phyloP scores from a whole-genome alignment of 805 yeast genomes.

The Ogataea henricii region DNA sequence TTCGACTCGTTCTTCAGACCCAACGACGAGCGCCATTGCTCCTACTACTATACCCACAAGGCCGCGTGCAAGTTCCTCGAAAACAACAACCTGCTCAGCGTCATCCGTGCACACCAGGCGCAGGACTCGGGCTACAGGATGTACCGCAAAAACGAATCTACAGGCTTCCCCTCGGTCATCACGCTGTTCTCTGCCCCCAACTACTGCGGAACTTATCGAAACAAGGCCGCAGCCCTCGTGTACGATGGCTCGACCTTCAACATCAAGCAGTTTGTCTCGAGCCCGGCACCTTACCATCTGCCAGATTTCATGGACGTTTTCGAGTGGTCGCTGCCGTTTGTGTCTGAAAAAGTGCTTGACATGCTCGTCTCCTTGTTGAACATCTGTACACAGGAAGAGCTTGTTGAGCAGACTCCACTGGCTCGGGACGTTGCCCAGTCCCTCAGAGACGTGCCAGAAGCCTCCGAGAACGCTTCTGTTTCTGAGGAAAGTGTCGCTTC shows the following conservation, averaged over 20 bases:
- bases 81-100: constrained; percentile 72
- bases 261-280: constrained; percentile 86
- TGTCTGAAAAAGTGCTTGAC: constrained; percentile 92
- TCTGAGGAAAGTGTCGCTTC: constrained; percentile 28
- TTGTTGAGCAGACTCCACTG: constrained; percentile 67
- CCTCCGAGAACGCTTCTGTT: constrained; percentile 20
- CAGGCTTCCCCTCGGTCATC: constrained; percentile 86
- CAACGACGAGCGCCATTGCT: constrained; percentile 84
- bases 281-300: constrained; percentile 93
- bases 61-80: constrained; percentile 80
- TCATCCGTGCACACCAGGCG: constrained; percentile 95
- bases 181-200: constrained; percentile 95
- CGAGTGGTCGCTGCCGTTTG: constrained; percentile 96
- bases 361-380: constrained; percentile 87
- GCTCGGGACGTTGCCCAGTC: constrained; percentile 42
- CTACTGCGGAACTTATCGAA: constrained; percentile 85
- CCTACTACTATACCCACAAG: constrained; percentile 80
- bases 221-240: constrained; percentile 90
- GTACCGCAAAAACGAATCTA: constrained; percentile 77
- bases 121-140: constrained; percentile 95
- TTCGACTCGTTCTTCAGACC: constrained; percentile 52
- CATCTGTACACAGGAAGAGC: constrained; percentile 91
- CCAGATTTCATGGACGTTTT: constrained; percentile 98
- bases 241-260: constrained; percentile 92
- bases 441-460: constrained; percentile 28